Evolutionary conservation across 148 eudicot genomes (phyloP), one percentile per base, ranked within the genome.

Genomic region (Vaccinium macrocarpon): DNA sequence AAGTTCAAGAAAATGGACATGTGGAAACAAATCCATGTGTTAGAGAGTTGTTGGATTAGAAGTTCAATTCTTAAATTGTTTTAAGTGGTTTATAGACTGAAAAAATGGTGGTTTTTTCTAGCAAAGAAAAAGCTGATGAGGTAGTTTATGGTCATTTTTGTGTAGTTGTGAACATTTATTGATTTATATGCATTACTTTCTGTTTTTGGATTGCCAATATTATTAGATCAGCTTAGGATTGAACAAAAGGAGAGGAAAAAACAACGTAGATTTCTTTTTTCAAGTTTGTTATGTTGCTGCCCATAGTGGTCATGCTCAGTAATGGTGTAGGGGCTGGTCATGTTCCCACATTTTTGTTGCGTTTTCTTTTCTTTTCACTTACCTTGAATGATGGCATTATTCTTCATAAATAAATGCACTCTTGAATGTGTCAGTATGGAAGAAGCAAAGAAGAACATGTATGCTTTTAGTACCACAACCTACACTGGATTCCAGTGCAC

Each of bases 401-500:
- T 50, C 62, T 29, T 84, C 75, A 49, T 32, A 64, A 84, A 18
- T 19, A 49, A 51, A 13, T 84, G 21, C 18, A 0, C 52, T 57
- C 15, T 55, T 79, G 59, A 46, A 7, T 80, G 5, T 79, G 19
- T 84, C 92, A 96, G 99, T 88, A 93, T 94, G 94, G 98, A 96
- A 88, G 98, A 96, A 89, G 98, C 96, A 55, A 95, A 91, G 91
- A 96, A 93, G 91, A 96, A 93, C 85, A 95, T 95, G 97, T 95
- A 95, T 83, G 99, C 98, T 71, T 96, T 96, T 84, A 95, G 99
- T 88, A 96, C 99, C 59, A 94, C 99, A 35, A 96, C 99, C n/a
- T 95, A 96, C 85, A 96, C 99, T 38, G 99, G 98, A 59, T 96
- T 96, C 87, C 99, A 95, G 82, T 96, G 99, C 88, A 93, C 98